Evolutionary conservation across 108 stramenopile species (phyloP).

Genomic region (Pseudonitzschia pungens): DNA sequence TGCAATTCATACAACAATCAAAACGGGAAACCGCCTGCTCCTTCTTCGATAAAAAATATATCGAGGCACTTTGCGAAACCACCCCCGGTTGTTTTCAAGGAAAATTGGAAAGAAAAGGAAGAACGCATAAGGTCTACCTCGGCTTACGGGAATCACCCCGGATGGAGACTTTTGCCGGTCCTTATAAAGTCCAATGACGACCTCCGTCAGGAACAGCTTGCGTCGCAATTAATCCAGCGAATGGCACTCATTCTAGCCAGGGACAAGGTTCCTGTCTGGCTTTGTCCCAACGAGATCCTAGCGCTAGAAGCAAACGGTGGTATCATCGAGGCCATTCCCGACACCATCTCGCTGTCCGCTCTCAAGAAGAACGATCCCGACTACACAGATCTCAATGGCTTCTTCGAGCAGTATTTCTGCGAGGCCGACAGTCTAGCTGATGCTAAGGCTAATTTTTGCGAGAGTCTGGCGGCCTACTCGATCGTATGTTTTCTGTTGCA

Average conservation of each 20-base stretch:
- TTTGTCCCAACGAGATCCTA: constrained; percentile 95
- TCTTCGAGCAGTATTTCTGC: constrained; percentile 78
- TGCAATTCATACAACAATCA: constrained; percentile 22
- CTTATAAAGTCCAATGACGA: constrained; percentile 98
- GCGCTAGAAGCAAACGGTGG: constrained; percentile 88
- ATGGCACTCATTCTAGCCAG: constrained; percentile 87
- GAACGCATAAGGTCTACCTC: constrained; percentile 81
- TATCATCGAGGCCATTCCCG: constrained; percentile 94
- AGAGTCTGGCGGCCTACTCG: constrained; percentile 92
- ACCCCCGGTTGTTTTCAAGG: constrained; percentile 89
- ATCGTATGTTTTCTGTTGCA: constrained; percentile 94
- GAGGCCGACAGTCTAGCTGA: constrained; percentile 58
- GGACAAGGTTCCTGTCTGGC: constrained; percentile 84
- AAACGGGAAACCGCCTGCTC: neutral
- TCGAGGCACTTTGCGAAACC: constrained; percentile 24
- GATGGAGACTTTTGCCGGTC: constrained; percentile 92
- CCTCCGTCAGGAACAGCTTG: constrained; percentile 94
- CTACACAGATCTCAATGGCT: constrained; percentile 77
- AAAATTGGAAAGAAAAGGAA: constrained; percentile 90
- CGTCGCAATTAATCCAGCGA: constrained; percentile 88
- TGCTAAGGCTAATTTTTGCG: constrained; percentile 91
- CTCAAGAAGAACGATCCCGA: constrained; percentile 86
- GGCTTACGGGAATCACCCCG: constrained; percentile 79
- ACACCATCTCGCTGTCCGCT: constrained; percentile 92
- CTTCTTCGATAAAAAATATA: neutral